Evolutionary conservation across 2,329 filamentous ascomycete species (phyloP), one percentile per base, ranked within the genome.

Genomic region (Ophioceras dolichostomum): DNA sequence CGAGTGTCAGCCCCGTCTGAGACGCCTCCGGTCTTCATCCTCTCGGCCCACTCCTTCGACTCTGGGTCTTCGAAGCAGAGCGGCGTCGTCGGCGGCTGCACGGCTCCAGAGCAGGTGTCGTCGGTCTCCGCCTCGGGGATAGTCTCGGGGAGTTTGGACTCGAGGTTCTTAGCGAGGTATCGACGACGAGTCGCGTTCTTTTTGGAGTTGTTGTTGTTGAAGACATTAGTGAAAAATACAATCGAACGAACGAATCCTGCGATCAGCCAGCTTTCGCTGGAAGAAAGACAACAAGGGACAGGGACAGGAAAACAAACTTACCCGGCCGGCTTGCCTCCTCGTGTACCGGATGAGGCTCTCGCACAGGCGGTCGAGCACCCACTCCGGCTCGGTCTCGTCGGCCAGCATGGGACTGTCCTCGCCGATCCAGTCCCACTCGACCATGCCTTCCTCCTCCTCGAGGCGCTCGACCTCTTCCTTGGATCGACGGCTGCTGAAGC

Each of bases 341-440:
- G n/a, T 46, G 41, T 60, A 62, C 16, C 59, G 44, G 42, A 55
- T 54, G 49, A 84, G 52, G 50, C 76, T 80, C 54, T 81, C 76
- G 49, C 73, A 77, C 10, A 83, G 55, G 24, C 76, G 63, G 50
- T 79, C 70, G 2, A 84, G 57, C 39, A 83, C 58, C 70, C 79
- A 83, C 51, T 82, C 75, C 1, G 75, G 65, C 55, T 84, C 79
- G 6, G 62, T 68, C 42, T 72, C 58, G 32, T 70, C 67, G 4
- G 73, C 70, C 48, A 83, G 59, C 68, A 84, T 72, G 0, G 79
- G 79, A 47, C 75, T 79, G 39, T 74, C 65, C 45, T 80, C 70
- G 0, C 78, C 77, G 38, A 84, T 74, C 79, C 79, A 84, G 49
- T 83, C 79, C 78, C 79, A 83, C 24, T 79, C 70, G 1, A 80